These are phyloP conservation scores for Magnaporthales sp. DNA, from an alignment of 2,329 filamentous ascomycete species.

Conservation along the genomic window DNA sequence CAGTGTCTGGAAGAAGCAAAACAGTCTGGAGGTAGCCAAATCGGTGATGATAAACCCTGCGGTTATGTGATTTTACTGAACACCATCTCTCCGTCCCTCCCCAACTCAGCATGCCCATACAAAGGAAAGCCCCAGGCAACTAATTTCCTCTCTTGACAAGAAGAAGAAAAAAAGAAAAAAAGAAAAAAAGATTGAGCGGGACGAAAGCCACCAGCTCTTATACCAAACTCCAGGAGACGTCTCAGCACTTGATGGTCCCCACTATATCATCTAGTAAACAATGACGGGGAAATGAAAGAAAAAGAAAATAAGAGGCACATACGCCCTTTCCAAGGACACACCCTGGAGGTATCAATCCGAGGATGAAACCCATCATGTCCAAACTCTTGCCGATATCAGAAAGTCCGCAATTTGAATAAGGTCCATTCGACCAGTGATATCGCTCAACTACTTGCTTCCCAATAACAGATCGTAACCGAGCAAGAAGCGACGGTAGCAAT, in stretches of 20 bases:
- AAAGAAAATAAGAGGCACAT: background rate
- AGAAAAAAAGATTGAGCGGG: conserved; percentile 3
- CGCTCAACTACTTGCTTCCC: background rate
- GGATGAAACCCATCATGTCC: background rate
- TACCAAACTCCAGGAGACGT: conserved; percentile 31
- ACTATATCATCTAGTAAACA: conserved; percentile 14
- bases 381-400: background rate
- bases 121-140: background rate
- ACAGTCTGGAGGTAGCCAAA: background rate
- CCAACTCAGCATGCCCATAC: background rate
- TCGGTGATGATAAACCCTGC: background rate
- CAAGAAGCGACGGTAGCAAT: background rate
- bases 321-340: background rate
- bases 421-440: background rate
- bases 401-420: background rate
- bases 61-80: background rate
- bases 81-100: background rate
- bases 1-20: background rate
- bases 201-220: background rate
- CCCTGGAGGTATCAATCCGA: background rate
- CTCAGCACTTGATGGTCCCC: conserved; percentile 50
- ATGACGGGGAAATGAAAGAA: conserved; percentile 4
- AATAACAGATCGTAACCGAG: background rate
- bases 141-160: too few relatives aligned
- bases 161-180: background rate